Conservation (phyloP, 495 filamentous ascomycete species). For the Lichenothelia convexa region DNA sequence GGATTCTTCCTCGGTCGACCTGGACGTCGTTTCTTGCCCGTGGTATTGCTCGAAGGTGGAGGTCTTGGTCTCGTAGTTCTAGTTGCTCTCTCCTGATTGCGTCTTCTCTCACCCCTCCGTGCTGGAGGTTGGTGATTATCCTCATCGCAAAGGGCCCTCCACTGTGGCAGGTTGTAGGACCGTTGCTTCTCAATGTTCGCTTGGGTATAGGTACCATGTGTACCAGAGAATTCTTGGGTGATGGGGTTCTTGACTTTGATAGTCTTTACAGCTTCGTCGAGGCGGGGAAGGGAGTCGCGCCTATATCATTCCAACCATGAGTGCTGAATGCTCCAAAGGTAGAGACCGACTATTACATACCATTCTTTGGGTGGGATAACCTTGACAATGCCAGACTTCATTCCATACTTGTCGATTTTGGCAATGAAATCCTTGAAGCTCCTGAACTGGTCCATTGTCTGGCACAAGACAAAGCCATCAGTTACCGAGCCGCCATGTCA, state of each 20-base stretch:
- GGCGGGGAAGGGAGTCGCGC: constrained; percentile 50
- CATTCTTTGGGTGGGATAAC: constrained; percentile 90
- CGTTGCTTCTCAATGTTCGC: constrained; percentile 90
- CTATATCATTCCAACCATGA: constrained; percentile 21
- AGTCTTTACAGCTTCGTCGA: constrained; percentile 74
- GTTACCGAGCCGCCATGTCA: constrained; percentile 1
- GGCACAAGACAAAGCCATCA: constrained; percentile 1
- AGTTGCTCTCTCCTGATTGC: constrained; percentile 39
- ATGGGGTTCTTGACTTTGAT: constrained; percentile 93
- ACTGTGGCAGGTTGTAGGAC: constrained; percentile 90
- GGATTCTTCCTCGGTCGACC: constrained; percentile 10
- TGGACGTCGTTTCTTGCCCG: constrained; percentile 6
- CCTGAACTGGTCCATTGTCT: constrained; percentile 82
- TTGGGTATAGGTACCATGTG: constrained; percentile 83
- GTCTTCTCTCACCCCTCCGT: constrained; percentile 75
- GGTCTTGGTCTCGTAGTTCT: constrained; percentile 1
- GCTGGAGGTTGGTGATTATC: constrained; percentile 91
- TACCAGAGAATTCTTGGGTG: constrained; percentile 91
- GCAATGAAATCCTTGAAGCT: constrained; percentile 79
- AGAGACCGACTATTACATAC: constrained; percentile 30
- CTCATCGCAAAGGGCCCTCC: constrained; percentile 79
- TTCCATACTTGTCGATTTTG: constrained; percentile 83
- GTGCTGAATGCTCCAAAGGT: background rate
- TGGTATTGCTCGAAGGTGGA: background rate
- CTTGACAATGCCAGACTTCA: constrained; percentile 93